A percentile compares a stretch with the other conserved stretches of the same genome.
These are phyloP conservation scores for Candida odintsovae DNA, from an alignment of 805 yeast genomes.

Conservation along the genomic window DNA sequence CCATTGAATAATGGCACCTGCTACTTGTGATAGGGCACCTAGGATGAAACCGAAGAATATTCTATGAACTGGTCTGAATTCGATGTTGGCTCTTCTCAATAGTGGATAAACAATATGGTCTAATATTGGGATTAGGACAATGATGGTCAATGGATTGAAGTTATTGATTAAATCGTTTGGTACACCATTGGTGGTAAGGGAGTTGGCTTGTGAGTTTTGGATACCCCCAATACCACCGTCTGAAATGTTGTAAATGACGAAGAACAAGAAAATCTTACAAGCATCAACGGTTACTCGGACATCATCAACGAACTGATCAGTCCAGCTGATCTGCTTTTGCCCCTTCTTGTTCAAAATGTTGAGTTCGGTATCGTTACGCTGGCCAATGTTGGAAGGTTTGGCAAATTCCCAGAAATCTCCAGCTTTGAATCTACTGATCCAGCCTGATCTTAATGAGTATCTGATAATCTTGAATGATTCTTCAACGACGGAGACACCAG, in stretches of 20 bases:
- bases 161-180: slow-evolving; percentile 77
- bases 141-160: slow-evolving; percentile 67
- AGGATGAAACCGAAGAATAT: slow-evolving; percentile 64
- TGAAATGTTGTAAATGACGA: slow-evolving; percentile 68
- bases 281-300: slow-evolving; percentile 57
- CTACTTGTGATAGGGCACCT: slow-evolving; percentile 33
- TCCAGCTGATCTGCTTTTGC: slow-evolving; percentile 37
- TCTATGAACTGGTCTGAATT: slow-evolving; percentile 66
- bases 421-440: slow-evolving; percentile 32
- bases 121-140: slow-evolving; percentile 68
- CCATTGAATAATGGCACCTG: slow-evolving; percentile 61
- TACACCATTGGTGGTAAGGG: slow-evolving; percentile 64
- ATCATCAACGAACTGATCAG: slow-evolving; percentile 67
- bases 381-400: slow-evolving; percentile 51
- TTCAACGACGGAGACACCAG: slow-evolving; percentile 34
- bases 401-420: slow-evolving; percentile 48
- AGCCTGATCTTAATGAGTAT: slow-evolving; percentile 37
- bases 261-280: slow-evolving; percentile 65
- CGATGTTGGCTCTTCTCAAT: slow-evolving; percentile 39
- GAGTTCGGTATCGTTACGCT: slow-evolving; percentile 25
- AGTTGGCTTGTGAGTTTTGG: slow-evolving; percentile 48
- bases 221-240: slow-evolving; percentile 53
- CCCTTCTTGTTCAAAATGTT: slow-evolving; percentile 17
- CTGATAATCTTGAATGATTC: slow-evolving; percentile 34
- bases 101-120: slow-evolving; percentile 52